phyloP scores from a whole-genome alignment of 495 filamentous ascomycete genomes.

The Daldinia caldariorum region DNA sequence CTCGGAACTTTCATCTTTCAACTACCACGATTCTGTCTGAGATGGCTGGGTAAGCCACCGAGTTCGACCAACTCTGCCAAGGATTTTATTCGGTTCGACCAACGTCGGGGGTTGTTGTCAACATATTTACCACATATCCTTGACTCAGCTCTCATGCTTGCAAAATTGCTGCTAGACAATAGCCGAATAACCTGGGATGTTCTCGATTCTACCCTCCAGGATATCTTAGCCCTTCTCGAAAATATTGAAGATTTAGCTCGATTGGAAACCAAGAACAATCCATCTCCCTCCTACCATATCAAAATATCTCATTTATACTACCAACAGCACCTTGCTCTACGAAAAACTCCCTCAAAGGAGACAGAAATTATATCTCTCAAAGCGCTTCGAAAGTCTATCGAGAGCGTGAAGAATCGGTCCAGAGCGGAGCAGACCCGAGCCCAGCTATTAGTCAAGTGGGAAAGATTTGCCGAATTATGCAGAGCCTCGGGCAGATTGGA shows the following conservation, averaged over 20 bases:
- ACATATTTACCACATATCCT: constrained; percentile 59
- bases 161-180: constrained; percentile 57
- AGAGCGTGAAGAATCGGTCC: constrained; percentile 57
- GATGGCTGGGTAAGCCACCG: constrained; percentile 66
- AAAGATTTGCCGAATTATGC: constrained; percentile 60
- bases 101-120: constrained; percentile 61
- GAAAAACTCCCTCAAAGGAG: constrained; percentile 47
- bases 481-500: constrained; percentile 49
- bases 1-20: constrained; percentile 62
- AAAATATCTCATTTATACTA: constrained; percentile 85
- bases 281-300: constrained; percentile 58
- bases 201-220: constrained; percentile 64
- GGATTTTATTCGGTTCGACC: constrained; percentile 62
- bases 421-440: constrained; percentile 56
- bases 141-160: constrained; percentile 65
- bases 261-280: constrained; percentile 45
- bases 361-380: constrained; percentile 54
- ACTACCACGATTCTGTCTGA: constrained; percentile 61
- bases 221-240: constrained; percentile 62
- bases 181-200: constrained; percentile 57
- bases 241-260: constrained; percentile 52
- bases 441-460: constrained; percentile 60
- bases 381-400: constrained; percentile 61
- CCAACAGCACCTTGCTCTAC: constrained; percentile 60
- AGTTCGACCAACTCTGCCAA: constrained; percentile 55